Base-by-base conservation (phyloP, 352 stramenopile species). In the Elongisporangium anandrum region DNA sequence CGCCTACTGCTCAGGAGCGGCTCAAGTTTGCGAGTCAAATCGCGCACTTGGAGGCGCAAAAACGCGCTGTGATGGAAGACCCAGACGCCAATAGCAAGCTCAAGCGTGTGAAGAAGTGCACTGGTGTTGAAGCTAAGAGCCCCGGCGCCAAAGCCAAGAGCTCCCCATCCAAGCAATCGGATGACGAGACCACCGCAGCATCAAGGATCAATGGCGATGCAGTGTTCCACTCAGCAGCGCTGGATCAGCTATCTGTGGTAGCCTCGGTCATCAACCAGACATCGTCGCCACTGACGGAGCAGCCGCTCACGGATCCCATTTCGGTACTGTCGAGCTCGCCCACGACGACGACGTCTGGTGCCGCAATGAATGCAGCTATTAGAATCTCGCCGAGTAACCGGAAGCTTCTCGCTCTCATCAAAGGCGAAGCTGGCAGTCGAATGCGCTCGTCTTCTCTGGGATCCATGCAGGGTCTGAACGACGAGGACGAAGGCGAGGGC, bases 1-100 rank as follows among this genome's bases (percentile, higher is more conserved):
- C 81, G 2, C 69, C 64, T 17, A 72, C 66, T 2, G 51, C 72
- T 16, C 60, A 79, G 49, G 81, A 89, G 51, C 77, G 72, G 29
- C 53, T 61, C 19, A 85, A 85, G 49, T 89, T 81, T 34, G 66
- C 66, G 41, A 29, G 56, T 16, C 81, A 91, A 54, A 88, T 91
- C 53, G 63, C 69, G 34, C 70, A 86, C 45, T 64, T 89, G 13
- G 79, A 87, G 53, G 74, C 73, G 51, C 89, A 91, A 55, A 81
- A 86, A 60, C 69, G 71, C 24, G 79, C 77, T 1, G 77, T 91
- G 58, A 85, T 91, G 60, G 65, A 84, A 41, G 65, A 91, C 66
- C 81, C 79, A 19, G 79, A 89, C 56, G 67, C 70, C 8, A 81
- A 77, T 50, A 66, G 73, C 49, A 86, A 82, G 58, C 63, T 91